Base-by-base conservation (phyloP, 768 basidiomycete species). In the Pleurotus platypus region DNA sequence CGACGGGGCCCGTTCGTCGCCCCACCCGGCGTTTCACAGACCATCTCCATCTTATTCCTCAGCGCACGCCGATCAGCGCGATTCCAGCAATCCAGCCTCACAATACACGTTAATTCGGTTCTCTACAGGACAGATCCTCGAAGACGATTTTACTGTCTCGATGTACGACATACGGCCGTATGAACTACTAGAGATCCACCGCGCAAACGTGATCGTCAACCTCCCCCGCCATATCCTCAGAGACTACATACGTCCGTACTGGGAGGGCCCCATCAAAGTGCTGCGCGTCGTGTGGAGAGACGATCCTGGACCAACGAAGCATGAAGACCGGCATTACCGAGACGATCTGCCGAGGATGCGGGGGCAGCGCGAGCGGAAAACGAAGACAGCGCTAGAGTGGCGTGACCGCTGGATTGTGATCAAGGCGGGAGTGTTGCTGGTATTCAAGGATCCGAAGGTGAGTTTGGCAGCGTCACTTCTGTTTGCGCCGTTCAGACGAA, bases 121-220 rank as follows among this genome's bases (percentile, higher is more conserved):
- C 63, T 81, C 87, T 2, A 88, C 88, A 0, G 86, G 87, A 3
- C 79, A 87, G 61, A 69, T 87, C 12, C 78, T 91, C 27, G 85
- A 91, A 63, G 88, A 90, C 63, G 83, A 86, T 18, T 80, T 78
- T 46, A 60, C 73, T 8, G 64, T 79, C 1, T 70, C 78, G 0
- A 86, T 83, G 78, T 89, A 89, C 63, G 72, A 78, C 40, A 63
- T 90, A 18, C 70, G 74, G 5, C 79, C 85, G 0, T 74, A 83
- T 60, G 90, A 91, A 61, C 76, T 92, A 2, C 75, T 92, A 18
- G 90, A 92, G 63, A 67, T 92, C 15, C 88, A 92, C 57, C 74
- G 76, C 5, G 57, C 63, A 8, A 72, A 72, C 35, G 66, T 68
- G 27, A 60, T 83, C 40, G 72, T 78, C 2, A 66, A 51, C 3